These are phyloP conservation scores for Acanthamoeba rhysodes DNA, from an alignment of 208 protist genomes.

Conservation along the genomic window DNA sequence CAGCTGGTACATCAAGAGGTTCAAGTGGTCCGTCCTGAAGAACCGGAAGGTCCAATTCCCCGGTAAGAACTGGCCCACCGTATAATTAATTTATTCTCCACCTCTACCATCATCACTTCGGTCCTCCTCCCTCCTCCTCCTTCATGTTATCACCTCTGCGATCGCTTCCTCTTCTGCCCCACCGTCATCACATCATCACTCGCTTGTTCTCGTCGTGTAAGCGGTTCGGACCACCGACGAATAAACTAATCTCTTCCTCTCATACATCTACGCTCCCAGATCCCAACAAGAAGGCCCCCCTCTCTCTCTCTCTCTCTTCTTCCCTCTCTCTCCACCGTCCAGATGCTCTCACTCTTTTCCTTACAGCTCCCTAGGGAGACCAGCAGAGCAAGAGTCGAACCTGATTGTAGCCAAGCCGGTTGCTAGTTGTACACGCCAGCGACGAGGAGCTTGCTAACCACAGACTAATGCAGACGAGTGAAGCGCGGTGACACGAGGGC, in stretches of 20 bases:
- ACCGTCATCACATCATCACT: background rate
- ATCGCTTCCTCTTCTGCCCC: background rate
- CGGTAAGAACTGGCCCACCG: background rate
- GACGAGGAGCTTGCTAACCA: background rate
- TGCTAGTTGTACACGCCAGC: no score
- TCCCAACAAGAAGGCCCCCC: background rate
- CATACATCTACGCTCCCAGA: no score
- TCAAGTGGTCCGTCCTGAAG: slow-evolving; percentile 91
- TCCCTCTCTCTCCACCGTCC: no score
- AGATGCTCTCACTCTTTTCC: background rate
- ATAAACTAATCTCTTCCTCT: slow-evolving; percentile 5
- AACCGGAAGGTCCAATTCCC: slow-evolving; percentile 86
- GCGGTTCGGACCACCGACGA: background rate
- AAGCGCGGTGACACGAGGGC: background rate
- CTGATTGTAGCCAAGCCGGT: no score
- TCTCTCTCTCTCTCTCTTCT: background rate
- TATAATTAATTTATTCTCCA: slow-evolving; percentile 52
- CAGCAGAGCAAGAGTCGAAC: no score
- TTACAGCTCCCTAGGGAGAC: background rate
- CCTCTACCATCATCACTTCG: no score
- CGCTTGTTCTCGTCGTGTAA: background rate
- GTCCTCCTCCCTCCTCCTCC: background rate
- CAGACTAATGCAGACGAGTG: background rate
- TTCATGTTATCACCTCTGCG: background rate
- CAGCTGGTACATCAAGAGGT: slow-evolving; percentile 91